These are phyloP conservation scores for Boletus reticuloceps DNA, from an alignment of 768 basidiomycete species.

Conservation along the genomic window DNA sequence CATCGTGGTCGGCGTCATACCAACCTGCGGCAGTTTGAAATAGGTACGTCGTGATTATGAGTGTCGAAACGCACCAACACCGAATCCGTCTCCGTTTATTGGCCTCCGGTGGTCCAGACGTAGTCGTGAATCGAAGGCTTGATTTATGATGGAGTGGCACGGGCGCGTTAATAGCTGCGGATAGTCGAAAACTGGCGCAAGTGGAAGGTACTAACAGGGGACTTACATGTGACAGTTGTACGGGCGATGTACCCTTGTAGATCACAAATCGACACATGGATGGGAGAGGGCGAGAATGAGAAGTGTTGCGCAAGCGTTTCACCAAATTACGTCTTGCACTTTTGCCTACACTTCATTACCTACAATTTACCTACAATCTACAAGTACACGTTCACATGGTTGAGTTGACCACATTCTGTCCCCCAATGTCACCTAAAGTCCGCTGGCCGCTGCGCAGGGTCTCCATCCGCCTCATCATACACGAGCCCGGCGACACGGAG, in stretches of 20 bases:
- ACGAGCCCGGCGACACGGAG: slow-evolving; percentile 83
- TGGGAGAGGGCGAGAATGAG: background rate
- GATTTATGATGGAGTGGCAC: slow-evolving; percentile 94
- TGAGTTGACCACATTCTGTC: background rate
- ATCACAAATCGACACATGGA: slow-evolving; percentile 88
- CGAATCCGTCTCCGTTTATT: slow-evolving; percentile 97
- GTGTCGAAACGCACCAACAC: slow-evolving; percentile 63
- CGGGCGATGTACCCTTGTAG: slow-evolving; percentile 93
- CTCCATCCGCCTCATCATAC: slow-evolving; percentile 81
- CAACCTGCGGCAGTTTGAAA: slow-evolving; percentile 54
- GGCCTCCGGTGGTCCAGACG: slow-evolving; percentile 77
- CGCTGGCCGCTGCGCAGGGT: slow-evolving; percentile 68
- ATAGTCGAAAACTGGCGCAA: slow-evolving; percentile 1
- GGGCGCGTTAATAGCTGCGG: slow-evolving; percentile 84
- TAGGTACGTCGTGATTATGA: background rate
- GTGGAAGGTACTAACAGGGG: background rate
- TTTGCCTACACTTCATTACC: background rate
- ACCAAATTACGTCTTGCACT: slow-evolving; percentile 21
- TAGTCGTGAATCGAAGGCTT: slow-evolving; percentile 92
- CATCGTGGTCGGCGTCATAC: slow-evolving; percentile 87
- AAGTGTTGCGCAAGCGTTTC: slow-evolving; percentile 8
- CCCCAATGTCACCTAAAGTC: slow-evolving; percentile 61
- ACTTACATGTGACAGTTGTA: slow-evolving; percentile 82
- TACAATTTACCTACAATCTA: background rate
- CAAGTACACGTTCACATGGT: slow-evolving; percentile 4